Conservation (phyloP, 2,329 filamentous ascomycete genomes). For the Metarhizium guizhouense region DNA sequence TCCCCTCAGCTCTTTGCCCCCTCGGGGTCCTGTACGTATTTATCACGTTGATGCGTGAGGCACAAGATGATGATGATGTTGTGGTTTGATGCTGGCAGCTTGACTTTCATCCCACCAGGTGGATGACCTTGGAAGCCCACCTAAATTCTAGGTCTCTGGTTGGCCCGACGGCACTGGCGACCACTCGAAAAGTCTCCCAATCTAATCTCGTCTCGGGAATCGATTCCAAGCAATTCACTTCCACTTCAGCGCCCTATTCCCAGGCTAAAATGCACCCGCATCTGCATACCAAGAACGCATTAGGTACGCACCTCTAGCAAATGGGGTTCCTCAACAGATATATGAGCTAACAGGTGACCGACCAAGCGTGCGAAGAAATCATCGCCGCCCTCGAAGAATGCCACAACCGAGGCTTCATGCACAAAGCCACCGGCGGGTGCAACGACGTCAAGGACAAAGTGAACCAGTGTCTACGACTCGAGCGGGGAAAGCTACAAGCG, state of each 20-base stretch:
- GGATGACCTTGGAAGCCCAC: constrained; percentile 1
- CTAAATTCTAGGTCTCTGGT: constrained; percentile 17
- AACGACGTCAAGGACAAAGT: constrained; percentile 78
- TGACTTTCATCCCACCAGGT: not conserved
- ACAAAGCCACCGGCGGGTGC: constrained; percentile 86
- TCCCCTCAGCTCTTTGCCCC: not conserved
- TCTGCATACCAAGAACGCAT: constrained; percentile 85
- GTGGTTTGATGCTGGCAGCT: constrained; percentile 2
- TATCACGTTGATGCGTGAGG: not conserved
- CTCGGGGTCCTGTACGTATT: not conserved
- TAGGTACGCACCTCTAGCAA: constrained; percentile 45
- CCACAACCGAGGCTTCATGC: constrained; percentile 84
- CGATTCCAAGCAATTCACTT: not conserved
- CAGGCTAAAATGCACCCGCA: constrained; percentile 80
- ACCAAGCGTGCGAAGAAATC: constrained; percentile 81
- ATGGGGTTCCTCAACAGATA: not conserved
- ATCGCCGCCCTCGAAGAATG: constrained; percentile 93
- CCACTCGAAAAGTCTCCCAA: not conserved
- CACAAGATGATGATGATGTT: not conserved
- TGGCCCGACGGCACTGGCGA: not conserved
- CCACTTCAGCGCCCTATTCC: not conserved
- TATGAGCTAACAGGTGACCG: constrained; percentile 6
- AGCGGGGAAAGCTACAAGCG: constrained; percentile 69
- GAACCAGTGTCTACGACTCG: constrained; percentile 72
- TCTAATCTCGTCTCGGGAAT: not conserved